A percentile compares a stretch with the other conserved stretches of the same genome.
Conservation (phyloP, 306 rosid species). For the Cicer yamashitae region DNA sequence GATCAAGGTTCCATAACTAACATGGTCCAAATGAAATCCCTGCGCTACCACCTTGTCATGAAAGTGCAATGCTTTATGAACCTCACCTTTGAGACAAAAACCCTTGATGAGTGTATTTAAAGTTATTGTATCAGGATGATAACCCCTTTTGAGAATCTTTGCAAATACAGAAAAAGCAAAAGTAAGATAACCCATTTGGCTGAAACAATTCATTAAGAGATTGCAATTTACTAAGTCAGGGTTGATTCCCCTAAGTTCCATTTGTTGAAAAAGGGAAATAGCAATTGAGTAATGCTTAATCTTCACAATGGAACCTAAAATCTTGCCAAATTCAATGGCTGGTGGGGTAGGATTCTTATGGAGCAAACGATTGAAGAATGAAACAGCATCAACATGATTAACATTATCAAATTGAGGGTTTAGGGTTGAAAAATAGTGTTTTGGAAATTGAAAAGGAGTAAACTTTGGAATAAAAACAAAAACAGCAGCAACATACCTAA, state of each 20-base stretch:
- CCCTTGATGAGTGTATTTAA: neutral
- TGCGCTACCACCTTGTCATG: neutral
- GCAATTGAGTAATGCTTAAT: neutral
- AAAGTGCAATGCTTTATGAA: neutral
- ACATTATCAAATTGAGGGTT: neutral
- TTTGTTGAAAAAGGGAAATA: neutral
- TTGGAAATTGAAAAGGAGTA: no score
- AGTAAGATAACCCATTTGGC: neutral
- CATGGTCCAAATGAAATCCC: neutral
- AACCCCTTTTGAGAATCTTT: neutral
- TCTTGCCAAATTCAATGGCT: neutral
- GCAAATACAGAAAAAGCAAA: neutral
- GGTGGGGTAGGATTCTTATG: neutral
- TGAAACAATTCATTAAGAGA: neutral
- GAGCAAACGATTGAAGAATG: neutral
- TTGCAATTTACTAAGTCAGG: neutral
- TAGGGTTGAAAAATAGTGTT: no score
- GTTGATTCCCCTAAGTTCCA: neutral
- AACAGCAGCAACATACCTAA: no score
- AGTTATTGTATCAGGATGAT: fast-evolving
- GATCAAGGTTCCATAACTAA: neutral
- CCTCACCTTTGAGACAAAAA: neutral
- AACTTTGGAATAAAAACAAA: no score
- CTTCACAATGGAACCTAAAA: neutral
- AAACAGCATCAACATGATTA: neutral